Percentiles rank a stretch among this genome's conserved stretches.
Evolutionary conservation across 805 yeast species (phyloP).

Genomic region (Kluyveromyces lactis): DNA sequence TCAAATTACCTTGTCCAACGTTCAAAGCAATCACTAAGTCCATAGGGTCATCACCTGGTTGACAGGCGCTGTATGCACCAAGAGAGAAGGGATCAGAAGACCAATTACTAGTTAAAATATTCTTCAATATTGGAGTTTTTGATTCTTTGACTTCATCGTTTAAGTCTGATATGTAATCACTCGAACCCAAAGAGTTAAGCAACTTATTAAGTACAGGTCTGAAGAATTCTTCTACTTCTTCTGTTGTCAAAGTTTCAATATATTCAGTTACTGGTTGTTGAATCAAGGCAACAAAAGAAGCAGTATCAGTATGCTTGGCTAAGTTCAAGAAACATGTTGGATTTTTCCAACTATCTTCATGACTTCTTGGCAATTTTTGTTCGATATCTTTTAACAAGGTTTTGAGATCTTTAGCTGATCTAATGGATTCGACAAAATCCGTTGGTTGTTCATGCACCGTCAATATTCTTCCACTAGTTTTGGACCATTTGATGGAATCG

Average conservation of each 20-base stretch:
- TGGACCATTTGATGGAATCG: slow-evolving; percentile 50
- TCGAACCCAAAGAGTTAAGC: slow-evolving; percentile 12
- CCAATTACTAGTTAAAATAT: slow-evolving; percentile 59
- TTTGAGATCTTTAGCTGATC: slow-evolving; percentile 14
- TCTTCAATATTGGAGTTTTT: slow-evolving; percentile 31
- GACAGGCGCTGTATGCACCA: slow-evolving; percentile 76
- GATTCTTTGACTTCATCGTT: background rate
- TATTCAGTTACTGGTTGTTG: slow-evolving; percentile 68
- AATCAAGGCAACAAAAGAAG: slow-evolving; percentile 56
- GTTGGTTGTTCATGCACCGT: slow-evolving; percentile 31
- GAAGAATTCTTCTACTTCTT: slow-evolving; percentile 48
- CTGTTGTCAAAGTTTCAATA: slow-evolving; percentile 41
- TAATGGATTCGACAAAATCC: slow-evolving; percentile 13
- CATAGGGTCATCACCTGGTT: slow-evolving; percentile 61
- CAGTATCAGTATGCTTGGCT: slow-evolving; percentile 38
- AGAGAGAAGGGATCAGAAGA: slow-evolving; percentile 66
- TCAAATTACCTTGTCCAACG: slow-evolving; percentile 47
- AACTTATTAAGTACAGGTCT: slow-evolving; percentile 37
- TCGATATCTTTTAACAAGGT: slow-evolving; percentile 10
- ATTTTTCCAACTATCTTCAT: slow-evolving; percentile 34
- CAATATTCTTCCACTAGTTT: slow-evolving; percentile 41
- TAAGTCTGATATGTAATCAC: slow-evolving; percentile 6
- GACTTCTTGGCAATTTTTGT: slow-evolving; percentile 1
- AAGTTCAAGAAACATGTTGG: slow-evolving; percentile 59
- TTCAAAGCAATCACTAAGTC: slow-evolving; percentile 53